Evolutionary conservation across 768 basidiomycete genomes (phyloP).

Genomic region (Boletus patriciae): DNA sequence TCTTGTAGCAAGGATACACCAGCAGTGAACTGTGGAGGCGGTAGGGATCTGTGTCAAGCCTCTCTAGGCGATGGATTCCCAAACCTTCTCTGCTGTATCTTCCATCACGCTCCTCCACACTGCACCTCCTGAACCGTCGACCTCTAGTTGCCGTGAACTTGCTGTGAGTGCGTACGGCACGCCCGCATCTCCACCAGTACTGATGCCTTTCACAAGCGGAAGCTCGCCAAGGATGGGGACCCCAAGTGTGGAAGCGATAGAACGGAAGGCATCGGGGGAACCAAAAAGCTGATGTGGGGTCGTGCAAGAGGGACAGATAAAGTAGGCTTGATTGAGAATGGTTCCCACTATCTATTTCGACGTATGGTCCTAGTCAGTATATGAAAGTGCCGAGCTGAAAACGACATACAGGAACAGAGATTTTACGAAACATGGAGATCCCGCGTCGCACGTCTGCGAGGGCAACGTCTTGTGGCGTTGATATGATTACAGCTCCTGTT

Average conservation of each 20-base stretch:
- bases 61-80: slow-evolving; percentile 23
- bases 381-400: background rate
- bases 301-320: slow-evolving; percentile 71
- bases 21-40: background rate
- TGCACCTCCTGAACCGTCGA: slow-evolving; percentile 29
- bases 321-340: slow-evolving; percentile 86
- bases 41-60: no score
- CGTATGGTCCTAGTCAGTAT: slow-evolving; percentile 1
- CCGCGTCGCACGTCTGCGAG: slow-evolving; percentile 91
- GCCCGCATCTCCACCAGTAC: slow-evolving; percentile 69
- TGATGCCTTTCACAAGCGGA: slow-evolving; percentile 76
- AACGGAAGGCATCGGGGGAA: slow-evolving; percentile 59
- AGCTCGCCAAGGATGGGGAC: slow-evolving; percentile 76
- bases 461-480: slow-evolving; percentile 94
- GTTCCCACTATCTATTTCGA: slow-evolving; percentile 73
- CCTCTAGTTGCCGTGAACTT: slow-evolving; percentile 10
- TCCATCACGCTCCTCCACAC: slow-evolving; percentile 37
- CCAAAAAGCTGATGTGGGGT: slow-evolving; percentile 70
- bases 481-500: slow-evolving; percentile 87
- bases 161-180: slow-evolving; percentile 46
- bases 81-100: slow-evolving; percentile 30
- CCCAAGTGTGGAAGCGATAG: slow-evolving; percentile 54
- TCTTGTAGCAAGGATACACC: background rate
- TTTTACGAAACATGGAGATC: slow-evolving; percentile 87
- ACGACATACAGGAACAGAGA: slow-evolving; percentile 74